phyloP scores from a whole-genome alignment of 345 rosid species.

The Citrus sp. region DNA sequence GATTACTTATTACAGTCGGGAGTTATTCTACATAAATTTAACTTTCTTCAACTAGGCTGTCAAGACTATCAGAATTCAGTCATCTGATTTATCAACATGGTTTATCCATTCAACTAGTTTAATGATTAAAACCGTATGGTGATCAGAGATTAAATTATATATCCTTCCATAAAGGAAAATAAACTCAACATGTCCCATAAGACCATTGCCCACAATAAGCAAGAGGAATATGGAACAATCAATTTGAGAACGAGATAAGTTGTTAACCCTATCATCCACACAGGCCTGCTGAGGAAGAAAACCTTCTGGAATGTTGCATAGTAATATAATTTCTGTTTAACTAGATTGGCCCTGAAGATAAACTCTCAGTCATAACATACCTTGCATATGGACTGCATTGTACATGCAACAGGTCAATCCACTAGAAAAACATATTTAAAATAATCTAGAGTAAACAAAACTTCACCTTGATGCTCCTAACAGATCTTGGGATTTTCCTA shows the following conservation, averaged over 20 bases:
- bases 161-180: neutral
- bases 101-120: neutral
- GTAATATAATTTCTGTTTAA: neutral
- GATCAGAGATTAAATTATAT: neutral
- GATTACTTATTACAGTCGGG: neutral
- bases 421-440: neutral
- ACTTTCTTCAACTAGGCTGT: neutral
- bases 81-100: neutral
- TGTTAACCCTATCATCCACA: neutral
- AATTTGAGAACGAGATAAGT: neutral
- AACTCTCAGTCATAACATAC: neutral
- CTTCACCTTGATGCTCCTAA: slow-evolving; percentile 69
- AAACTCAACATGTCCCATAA: neutral
- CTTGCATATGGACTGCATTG: neutral
- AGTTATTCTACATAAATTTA: neutral
- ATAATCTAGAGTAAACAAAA: neutral
- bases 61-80: neutral
- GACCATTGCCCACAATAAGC: neutral
- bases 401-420: neutral
- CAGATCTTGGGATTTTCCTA: slow-evolving; percentile 83
- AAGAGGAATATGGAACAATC: neutral
- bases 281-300: neutral
- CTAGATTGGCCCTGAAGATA: neutral
- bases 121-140: too few relatives aligned
- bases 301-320: neutral